Evolutionary conservation across 768 basidiomycete species (phyloP).

Genomic region (Neoboletus magnificus): DNA sequence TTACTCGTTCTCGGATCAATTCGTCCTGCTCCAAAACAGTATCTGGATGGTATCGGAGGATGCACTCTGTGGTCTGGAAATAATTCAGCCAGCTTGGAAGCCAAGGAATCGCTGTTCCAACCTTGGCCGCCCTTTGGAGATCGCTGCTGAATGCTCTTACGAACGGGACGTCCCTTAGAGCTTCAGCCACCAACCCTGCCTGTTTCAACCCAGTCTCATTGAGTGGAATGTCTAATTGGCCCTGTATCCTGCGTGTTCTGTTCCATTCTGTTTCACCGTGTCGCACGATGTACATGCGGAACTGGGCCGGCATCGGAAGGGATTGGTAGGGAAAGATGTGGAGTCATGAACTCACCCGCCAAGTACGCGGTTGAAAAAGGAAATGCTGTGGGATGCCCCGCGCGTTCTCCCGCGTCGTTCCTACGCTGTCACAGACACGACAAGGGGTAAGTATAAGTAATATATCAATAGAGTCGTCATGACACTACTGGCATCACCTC

Average conservation of each 20-base stretch:
- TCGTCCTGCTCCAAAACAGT: slow-evolving; percentile 41
- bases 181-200: slow-evolving; percentile 51
- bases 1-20: slow-evolving; percentile 65
- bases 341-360: neutral
- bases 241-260: slow-evolving; percentile 61
- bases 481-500: no score
- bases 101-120: slow-evolving; percentile 30
- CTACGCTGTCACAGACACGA: no score
- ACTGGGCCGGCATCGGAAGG: slow-evolving; percentile 29
- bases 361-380: no score
- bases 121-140: slow-evolving; percentile 63
- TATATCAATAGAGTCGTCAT: neutral
- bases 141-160: slow-evolving; percentile 67
- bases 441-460: neutral
- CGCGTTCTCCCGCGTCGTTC: no score
- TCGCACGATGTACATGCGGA: slow-evolving; percentile 62
- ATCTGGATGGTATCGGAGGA: slow-evolving; percentile 52
- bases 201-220: slow-evolving; percentile 62
- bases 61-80: slow-evolving; percentile 61
- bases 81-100: neutral
- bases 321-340: neutral
- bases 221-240: slow-evolving; percentile 66
- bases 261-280: slow-evolving; percentile 81
- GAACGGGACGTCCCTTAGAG: slow-evolving; percentile 54
- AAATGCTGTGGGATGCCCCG: no score